phyloP scores from a whole-genome alignment of 2,329 filamentous ascomycete species.

The Hymenoscyphus repandus region DNA sequence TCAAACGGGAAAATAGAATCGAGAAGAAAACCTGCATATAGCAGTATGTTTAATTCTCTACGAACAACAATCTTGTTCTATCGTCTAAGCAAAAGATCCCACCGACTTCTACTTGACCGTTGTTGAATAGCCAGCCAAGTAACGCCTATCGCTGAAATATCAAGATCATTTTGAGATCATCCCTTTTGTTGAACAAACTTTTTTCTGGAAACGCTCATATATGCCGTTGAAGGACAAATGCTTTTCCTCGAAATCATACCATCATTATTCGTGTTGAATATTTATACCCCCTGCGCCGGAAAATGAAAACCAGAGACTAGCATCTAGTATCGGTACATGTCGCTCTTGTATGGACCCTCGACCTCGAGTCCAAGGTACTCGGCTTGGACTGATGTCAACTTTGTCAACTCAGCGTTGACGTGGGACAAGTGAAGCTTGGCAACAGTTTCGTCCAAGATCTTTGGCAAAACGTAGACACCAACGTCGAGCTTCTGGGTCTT shows the following conservation, averaged over 20 bases:
- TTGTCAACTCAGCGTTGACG: slow-evolving; percentile 90
- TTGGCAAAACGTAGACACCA: slow-evolving; percentile 94
- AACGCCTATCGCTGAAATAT: slow-evolving; percentile 30
- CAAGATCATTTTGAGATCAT: slow-evolving; percentile 17
- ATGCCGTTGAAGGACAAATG: slow-evolving; percentile 60
- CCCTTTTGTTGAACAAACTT: slow-evolving; percentile 34
- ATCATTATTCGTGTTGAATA: slow-evolving; percentile 46
- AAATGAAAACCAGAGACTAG: slow-evolving; percentile 16
- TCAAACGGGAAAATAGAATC: neutral
- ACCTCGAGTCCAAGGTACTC: slow-evolving; percentile 86
- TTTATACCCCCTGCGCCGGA: slow-evolving; percentile 18
- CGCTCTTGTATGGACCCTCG: slow-evolving; percentile 93
- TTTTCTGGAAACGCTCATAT: slow-evolving; percentile 26
- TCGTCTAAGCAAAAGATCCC: slow-evolving; percentile 28
- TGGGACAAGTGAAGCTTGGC: slow-evolving; percentile 88
- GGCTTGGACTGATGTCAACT: slow-evolving; percentile 78
- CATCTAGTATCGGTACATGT: slow-evolving; percentile 56
- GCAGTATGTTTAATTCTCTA: neutral
- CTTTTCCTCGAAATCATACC: slow-evolving; percentile 53
- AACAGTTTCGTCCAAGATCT: slow-evolving; percentile 99
- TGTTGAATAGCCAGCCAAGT: slow-evolving; percentile 37
- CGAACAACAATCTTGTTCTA: slow-evolving; percentile 4
- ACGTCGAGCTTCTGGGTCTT: slow-evolving; percentile 84
- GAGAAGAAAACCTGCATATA: neutral
- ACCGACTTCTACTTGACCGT: slow-evolving; percentile 32